phyloP scores from a whole-genome alignment of 192 early-diverging fungal species.

The Mortierella claussenii region DNA sequence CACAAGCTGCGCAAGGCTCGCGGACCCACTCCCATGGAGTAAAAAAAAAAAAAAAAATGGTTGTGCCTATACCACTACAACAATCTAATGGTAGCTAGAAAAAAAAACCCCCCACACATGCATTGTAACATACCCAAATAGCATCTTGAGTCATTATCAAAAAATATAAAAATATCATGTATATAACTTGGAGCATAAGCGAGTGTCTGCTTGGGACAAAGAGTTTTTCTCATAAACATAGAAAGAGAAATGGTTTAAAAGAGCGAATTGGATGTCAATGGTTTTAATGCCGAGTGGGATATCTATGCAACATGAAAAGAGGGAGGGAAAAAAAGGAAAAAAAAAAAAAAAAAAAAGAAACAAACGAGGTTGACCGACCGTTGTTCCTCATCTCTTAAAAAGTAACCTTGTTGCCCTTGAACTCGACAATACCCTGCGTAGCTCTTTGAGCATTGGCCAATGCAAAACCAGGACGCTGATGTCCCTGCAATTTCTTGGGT shows the following conservation, averaged over 20 bases:
- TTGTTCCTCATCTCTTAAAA: slow-evolving; percentile 53
- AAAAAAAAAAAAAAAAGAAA: not conserved
- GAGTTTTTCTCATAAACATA: too few species aligned
- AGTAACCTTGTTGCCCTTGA: slow-evolving; percentile 75
- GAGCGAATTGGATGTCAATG: too few species aligned
- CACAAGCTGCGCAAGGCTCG: slow-evolving; percentile 20
- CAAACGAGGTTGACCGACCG: not conserved
- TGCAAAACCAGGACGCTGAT: slow-evolving; percentile 57
- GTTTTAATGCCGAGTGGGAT: too few species aligned
- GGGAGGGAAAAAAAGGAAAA: not conserved
- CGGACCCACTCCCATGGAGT: slow-evolving; percentile 22
- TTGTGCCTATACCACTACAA: not conserved
- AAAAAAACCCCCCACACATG: not conserved
- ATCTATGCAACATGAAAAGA: too few species aligned
- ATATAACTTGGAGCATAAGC: too few species aligned
- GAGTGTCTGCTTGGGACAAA: too few species aligned
- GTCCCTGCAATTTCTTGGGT: slow-evolving; percentile 48
- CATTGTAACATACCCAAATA: not conserved
- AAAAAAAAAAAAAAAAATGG: slow-evolving; percentile 7
- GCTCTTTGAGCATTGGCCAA: slow-evolving; percentile 58
- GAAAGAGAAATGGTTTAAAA: too few species aligned
- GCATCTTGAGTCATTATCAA: too few species aligned
- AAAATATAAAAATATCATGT: too few species aligned
- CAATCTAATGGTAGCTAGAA: not conserved
- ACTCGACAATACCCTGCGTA: slow-evolving; percentile 61